A percentile compares a stretch with the other conserved stretches of the same genome.
Conservation (phyloP, 139 green algal species). For the Volvox africanus region DNA sequence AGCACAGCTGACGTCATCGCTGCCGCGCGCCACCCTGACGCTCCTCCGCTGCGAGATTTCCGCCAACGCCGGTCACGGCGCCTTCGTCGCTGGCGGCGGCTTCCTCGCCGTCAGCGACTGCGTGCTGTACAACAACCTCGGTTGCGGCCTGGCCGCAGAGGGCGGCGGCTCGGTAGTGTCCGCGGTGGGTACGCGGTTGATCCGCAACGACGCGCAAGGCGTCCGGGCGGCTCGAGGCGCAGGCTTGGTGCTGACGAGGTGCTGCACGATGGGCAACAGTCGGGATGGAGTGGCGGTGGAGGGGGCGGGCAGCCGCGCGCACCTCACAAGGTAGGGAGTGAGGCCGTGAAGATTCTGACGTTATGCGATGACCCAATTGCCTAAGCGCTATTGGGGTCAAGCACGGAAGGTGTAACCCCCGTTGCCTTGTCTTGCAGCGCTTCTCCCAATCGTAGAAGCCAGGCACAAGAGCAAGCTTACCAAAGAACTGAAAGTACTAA, state of each 20-base stretch:
- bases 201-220: conserved; percentile 26
- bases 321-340: neutral
- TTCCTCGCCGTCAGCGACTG: neutral
- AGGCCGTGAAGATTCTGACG: too few species aligned
- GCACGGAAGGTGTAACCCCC: too few species aligned
- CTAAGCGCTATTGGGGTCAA: too few species aligned
- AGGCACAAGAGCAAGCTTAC: too few species aligned
- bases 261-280: neutral
- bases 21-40: neutral
- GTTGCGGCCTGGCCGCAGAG: neutral
- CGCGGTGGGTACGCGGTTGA: neutral
- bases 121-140: conserved; percentile 45
- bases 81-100: neutral
- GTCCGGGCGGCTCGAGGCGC: neutral
- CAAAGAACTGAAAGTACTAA: too few species aligned
- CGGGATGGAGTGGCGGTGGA: conserved; percentile 41
- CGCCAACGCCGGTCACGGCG: conserved; percentile 36
- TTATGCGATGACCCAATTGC: too few species aligned
- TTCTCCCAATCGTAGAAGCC: too few species aligned
- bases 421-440: too few species aligned
- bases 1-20: neutral
- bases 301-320: neutral
- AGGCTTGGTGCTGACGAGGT: neutral
- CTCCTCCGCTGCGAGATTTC: conserved; percentile 24
- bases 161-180: neutral